Base-by-base conservation (phyloP, 2,329 filamentous ascomycete species). In the Colletotrichum sp. region DNA sequence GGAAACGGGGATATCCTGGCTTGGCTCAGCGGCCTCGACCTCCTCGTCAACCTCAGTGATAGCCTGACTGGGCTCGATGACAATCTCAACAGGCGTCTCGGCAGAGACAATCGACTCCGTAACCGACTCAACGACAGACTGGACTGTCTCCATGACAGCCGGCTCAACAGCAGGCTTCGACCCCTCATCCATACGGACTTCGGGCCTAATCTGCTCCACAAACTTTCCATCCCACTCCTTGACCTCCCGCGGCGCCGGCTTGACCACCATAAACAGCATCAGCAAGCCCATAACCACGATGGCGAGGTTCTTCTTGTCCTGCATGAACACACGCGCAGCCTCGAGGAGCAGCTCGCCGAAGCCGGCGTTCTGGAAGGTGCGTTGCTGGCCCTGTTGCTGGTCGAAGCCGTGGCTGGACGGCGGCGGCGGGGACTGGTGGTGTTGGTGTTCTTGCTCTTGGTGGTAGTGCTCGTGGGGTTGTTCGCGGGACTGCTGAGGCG, bases 251-350 rank as follows among this genome's bases (percentile, higher is more conserved):
- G 74, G 77, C 28, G 83, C 75, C 15, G 76, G 78, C 21, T 66
- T 79, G 69, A 76, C 78, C 65, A 90, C 88, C 12, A 93, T 84
- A 32, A 91, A 71, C 16, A 92, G 78, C 3, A 92, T 87, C n/a
- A 93, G 80, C 3, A 90, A 74, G 71, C 89, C 88, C 67, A 93
- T 83, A 1, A 90, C 79, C 7, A 86, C 84, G 30, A 93, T 93
- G n/a, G 87, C 83, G 12, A 93, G 81, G 72, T 93, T 93, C 83
- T 90, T 92, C 73, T 87, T 87, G 78, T 93, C 92, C 63, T 88
- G 87, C 79, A 93, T 79, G 21, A 90, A 81, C 9, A 93, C 88
- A 36, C 87, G 86, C 67, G 86, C 84, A 0, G 91, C 90, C 77
- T 91, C 89, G 10, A 90, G 78, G 0, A 93, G 79, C 10, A 93